Base-by-base conservation (phyloP, 257 asterid genomes). In the Scutellaria minor region DNA sequence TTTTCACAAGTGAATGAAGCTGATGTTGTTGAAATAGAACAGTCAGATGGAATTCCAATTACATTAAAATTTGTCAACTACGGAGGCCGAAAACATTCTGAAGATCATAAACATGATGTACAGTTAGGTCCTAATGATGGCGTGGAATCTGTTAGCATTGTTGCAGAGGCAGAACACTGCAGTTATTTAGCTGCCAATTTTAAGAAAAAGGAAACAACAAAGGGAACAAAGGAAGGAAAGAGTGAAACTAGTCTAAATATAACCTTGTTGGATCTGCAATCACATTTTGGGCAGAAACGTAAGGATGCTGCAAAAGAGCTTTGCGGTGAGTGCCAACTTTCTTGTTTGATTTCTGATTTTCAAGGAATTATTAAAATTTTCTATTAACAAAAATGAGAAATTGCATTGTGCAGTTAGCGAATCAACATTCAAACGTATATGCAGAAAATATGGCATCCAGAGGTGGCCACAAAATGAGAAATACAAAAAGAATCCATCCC, bases 401-500 rank as follows among this genome's bases (percentile, higher is more conserved):
- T 1, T 64, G 7, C 48, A 8, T 37, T 11, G 5, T 31, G 39
- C 75, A 82, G 79, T 78, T 50, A 18, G 79, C 6, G 54, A 24
- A 40, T 78, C 83, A 6, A 75, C 83, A 27, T 0, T 72, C 5
- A 77, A 81, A 56, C 75, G 75, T 51, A 40, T 39, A 31, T 70
- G 78, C 5, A 66, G 66, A 41, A 20, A 41, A 7, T 12, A 6
- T 31, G 82, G 78, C 1, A 74, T 77, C 7, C 2, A 15, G 5
- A 52, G 82, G 44, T 77, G 82, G 80, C 78, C 85, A 52, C 55
- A 47, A 2, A 40, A 8, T 7, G 14, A 39, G 27, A 62, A 51
- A 9, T 31, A 56, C 64, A 54, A 11, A 20, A 66, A 18, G 15
- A 61, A 41, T 9, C 52, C 41, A 1, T 45, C 6, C 14, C 57